These are phyloP conservation scores for Solanum sparsipilum DNA, from an alignment of 257 asterid genomes.

Conservation along the genomic window DNA sequence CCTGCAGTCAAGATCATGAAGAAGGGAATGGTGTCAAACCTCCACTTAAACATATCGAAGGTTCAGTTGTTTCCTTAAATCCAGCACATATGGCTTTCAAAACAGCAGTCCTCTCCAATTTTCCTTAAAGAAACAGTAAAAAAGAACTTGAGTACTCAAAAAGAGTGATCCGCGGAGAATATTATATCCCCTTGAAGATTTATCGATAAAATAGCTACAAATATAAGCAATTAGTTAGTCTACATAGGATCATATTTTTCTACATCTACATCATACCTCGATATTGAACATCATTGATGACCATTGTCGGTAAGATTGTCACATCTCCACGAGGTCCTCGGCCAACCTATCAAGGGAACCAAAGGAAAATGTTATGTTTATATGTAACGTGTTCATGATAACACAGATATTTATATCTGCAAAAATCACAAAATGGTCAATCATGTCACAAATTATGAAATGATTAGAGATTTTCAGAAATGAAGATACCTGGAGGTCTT, in stretches of 20 bases:
- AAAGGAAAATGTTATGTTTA: background rate
- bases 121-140: constrained; percentile 31
- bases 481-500: constrained; percentile 58
- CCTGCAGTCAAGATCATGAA: constrained; percentile 4
- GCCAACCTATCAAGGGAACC: constrained; percentile 39
- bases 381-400: background rate
- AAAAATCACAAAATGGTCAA: background rate
- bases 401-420: background rate
- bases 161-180: background rate
- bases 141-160: background rate
- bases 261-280: constrained; percentile 44
- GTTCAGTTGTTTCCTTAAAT: constrained; percentile 82
- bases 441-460: background rate
- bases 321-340: constrained; percentile 90
- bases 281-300: constrained; percentile 71
- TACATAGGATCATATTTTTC: background rate
- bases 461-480: background rate
- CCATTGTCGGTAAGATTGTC: constrained; percentile 86
- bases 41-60: constrained; percentile 65
- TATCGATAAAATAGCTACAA: background rate
- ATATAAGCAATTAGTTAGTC: background rate
- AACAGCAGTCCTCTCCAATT: constrained; percentile 69
- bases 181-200: background rate
- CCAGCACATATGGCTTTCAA: constrained; percentile 92
- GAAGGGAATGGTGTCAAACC: constrained; percentile 24